Conservation (phyloP, 2,329 filamentous ascomycete species). For the Aspergillus sp. region DNA sequence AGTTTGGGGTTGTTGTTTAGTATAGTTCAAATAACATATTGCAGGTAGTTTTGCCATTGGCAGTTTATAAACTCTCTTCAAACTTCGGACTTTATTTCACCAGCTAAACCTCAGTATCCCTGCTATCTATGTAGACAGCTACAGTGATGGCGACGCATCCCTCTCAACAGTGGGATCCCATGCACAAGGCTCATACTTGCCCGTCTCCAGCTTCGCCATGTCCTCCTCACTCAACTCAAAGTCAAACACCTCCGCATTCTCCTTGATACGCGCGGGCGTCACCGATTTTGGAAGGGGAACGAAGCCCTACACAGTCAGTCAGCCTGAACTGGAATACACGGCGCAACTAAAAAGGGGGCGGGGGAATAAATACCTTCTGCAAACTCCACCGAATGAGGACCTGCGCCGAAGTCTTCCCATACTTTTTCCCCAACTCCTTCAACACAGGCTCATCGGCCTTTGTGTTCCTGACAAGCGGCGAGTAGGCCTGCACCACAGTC, state of each 20-base stretch:
- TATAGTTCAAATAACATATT: too few species aligned
- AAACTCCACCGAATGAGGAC: constrained; percentile 62
- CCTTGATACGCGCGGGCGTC: constrained; percentile 59
- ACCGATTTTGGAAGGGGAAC: constrained; percentile 64
- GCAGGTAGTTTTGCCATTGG: too few species aligned
- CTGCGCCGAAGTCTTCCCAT: constrained; percentile 59
- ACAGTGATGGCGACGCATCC: neutral
- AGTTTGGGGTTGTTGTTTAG: constrained; percentile 19
- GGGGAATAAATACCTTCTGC: constrained; percentile 52
- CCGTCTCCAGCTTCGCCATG: constrained; percentile 56
- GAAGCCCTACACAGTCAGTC: constrained; percentile 48
- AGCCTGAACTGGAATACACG: too few species aligned
- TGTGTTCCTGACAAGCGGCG: constrained; percentile 46
- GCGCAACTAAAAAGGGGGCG: too few species aligned
- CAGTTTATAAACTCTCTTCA: too few species aligned
- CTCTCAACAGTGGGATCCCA: constrained; percentile 53
- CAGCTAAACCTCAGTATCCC: too few species aligned
- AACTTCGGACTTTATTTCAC: too few species aligned
- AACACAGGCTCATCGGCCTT: constrained; percentile 56
- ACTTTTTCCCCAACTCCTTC: constrained; percentile 53
- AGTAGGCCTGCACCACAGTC: constrained; percentile 61
- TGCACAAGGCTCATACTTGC: constrained; percentile 56
- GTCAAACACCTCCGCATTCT: constrained; percentile 61
- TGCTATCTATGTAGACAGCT: too few species aligned
- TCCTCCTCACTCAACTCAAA: constrained; percentile 61